phyloP scores from a whole-genome alignment of 2,329 filamentous ascomycete species.

The Ascochyta clinopodiicola region DNA sequence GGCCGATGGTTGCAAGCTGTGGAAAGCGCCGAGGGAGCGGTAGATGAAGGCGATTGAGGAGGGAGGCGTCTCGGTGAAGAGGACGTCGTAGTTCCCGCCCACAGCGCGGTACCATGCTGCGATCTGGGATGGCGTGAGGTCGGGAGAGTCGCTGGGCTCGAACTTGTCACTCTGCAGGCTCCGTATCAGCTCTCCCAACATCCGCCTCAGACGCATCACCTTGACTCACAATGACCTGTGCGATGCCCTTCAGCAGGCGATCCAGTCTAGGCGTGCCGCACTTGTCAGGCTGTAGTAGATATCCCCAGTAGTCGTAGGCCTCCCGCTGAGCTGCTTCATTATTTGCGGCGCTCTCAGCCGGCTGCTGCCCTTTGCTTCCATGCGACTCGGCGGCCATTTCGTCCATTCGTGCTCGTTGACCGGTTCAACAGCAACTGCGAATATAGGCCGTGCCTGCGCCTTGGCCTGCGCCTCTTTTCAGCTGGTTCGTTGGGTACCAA shows the following conservation, averaged over 20 bases:
- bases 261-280: constrained; percentile 57
- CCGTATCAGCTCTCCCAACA: constrained; percentile 18
- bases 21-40: constrained; percentile 87
- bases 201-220: neutral
- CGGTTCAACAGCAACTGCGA: neutral
- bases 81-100: constrained; percentile 57
- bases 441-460: constrained; percentile 10
- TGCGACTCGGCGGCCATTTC: constrained; percentile 40
- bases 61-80: constrained; percentile 79
- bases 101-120: constrained; percentile 58
- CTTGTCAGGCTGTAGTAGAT: constrained; percentile 59
- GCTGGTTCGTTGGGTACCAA: constrained; percentile 25
- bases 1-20: constrained; percentile 76
- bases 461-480: neutral
- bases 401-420: constrained; percentile 17
- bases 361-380: constrained; percentile 26
- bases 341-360: constrained; percentile 27
- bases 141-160: constrained; percentile 53
- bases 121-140: constrained; percentile 57
- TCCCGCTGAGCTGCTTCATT: constrained; percentile 47
- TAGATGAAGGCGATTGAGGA: constrained; percentile 89
- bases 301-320: constrained; percentile 59
- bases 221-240: constrained; percentile 53
- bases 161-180: constrained; percentile 49
- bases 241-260: constrained; percentile 54